These are phyloP conservation scores for Barnettozyma vustinii DNA, from an alignment of 805 yeast genomes.

Conservation along the genomic window DNA sequence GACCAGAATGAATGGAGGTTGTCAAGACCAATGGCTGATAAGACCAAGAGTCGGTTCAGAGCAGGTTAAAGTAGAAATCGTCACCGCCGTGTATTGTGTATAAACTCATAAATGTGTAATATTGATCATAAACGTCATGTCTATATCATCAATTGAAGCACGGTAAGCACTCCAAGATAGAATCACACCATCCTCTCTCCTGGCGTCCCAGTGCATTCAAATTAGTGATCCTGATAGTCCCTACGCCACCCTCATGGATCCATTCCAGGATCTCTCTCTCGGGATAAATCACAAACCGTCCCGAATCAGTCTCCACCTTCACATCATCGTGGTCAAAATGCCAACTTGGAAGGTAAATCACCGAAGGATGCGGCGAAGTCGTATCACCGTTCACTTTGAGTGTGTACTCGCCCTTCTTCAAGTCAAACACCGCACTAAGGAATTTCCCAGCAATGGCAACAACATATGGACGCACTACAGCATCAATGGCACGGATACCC, in stretches of 20 bases:
- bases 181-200: not conserved
- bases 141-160: not conserved
- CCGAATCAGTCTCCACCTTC: conserved; percentile 49
- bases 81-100: not conserved
- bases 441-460: conserved; percentile 58
- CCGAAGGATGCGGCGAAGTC: conserved; percentile 39
- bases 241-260: conserved; percentile 51
- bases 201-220: not conserved
- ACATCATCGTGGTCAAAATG: conserved; percentile 54
- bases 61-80: not conserved
- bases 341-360: conserved; percentile 63
- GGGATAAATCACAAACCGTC: conserved; percentile 48
- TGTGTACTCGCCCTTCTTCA: conserved; percentile 40
- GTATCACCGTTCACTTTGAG: conserved; percentile 38
- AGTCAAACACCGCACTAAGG: conserved; percentile 51
- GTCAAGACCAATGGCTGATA: conserved; percentile 7
- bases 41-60: conserved; percentile 7
- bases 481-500: conserved; percentile 72
- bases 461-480: conserved; percentile 76
- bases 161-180: conserved; percentile 5
- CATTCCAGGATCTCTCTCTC: conserved; percentile 58
- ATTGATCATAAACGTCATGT: not conserved
- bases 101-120: not conserved
- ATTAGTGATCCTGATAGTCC: conserved; percentile 26
- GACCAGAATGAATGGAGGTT: conserved; percentile 12